Conservation (phyloP, 2,329 filamentous ascomycete species). For the Decorospora gaudefroyi region DNA sequence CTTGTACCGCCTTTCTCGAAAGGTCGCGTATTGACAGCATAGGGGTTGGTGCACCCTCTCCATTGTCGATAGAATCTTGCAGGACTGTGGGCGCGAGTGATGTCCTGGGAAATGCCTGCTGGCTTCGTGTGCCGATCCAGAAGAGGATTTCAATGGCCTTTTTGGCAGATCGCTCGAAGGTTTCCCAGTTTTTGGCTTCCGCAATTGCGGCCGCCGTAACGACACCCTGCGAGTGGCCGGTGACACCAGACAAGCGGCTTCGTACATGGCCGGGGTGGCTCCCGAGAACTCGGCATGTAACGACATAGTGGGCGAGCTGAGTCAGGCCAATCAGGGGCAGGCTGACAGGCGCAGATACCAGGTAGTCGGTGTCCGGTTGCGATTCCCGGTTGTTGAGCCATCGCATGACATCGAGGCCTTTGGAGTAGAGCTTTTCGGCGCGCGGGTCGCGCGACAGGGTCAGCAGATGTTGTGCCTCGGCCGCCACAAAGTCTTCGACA, state of each 20-base stretch:
- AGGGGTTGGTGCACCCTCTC: conserved; percentile 92
- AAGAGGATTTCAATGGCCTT: conserved; percentile 91
- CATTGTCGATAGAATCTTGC: conserved; percentile 89
- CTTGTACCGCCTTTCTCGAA: conserved; percentile 83
- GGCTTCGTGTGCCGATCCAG: conserved; percentile 96
- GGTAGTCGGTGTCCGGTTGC: conserved; percentile 89
- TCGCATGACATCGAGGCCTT: conserved; percentile 91
- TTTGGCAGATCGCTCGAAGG: conserved; percentile 77
- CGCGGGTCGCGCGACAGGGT: conserved; percentile 78
- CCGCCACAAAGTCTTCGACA: conserved; percentile 79
- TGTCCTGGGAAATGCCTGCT: conserved; percentile 94
- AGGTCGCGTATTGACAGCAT: conserved; percentile 98
- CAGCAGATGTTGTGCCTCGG: conserved; percentile 85
- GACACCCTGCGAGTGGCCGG: conserved; percentile 95
- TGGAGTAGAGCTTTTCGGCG: conserved; percentile 93
- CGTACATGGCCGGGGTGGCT: conserved; percentile 86
- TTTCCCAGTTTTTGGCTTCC: conserved; percentile 89
- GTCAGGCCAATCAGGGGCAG: conserved; percentile 94
- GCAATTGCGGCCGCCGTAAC: conserved; percentile 91
- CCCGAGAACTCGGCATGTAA: conserved; percentile 89
- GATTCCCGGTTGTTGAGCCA: conserved; percentile 90
- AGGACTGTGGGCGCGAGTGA: conserved; percentile 89
- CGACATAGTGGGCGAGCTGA: conserved; percentile 92
- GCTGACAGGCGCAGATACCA: conserved; percentile 63
- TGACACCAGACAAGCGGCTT: conserved; percentile 82